Conservation (phyloP, 768 basidiomycete genomes). For the Chiua virens region DNA sequence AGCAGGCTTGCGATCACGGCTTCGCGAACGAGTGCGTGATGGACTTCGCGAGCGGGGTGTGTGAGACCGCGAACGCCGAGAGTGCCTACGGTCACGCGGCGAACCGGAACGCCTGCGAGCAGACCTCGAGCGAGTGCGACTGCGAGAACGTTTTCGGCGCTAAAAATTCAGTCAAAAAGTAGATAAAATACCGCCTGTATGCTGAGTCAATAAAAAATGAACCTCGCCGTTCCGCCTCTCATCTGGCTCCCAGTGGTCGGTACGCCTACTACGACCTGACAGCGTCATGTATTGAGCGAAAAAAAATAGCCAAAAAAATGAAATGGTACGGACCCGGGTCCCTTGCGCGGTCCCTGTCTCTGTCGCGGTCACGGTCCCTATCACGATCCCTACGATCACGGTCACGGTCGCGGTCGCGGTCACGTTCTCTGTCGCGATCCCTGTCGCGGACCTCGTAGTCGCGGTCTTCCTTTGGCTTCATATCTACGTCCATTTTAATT, state of each 20-base stretch:
- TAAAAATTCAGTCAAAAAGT: slow-evolving; percentile 20
- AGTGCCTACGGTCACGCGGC: slow-evolving; percentile 54
- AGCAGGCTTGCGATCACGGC: slow-evolving; percentile 57
- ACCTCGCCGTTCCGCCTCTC: slow-evolving; percentile 74
- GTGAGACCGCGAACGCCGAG: slow-evolving; percentile 60
- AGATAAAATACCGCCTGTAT: neutral
- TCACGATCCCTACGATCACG: slow-evolving; percentile 39
- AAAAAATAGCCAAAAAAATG: neutral
- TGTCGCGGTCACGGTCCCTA: slow-evolving; percentile 37
- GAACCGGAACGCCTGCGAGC: slow-evolving; percentile 64
- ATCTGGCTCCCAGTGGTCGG: slow-evolving; percentile 87
- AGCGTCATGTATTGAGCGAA: neutral
- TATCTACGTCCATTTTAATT: slow-evolving; percentile 71
- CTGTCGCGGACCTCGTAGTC: slow-evolving; percentile 63
- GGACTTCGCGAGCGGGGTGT: slow-evolving; percentile 56
- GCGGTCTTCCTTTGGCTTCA: slow-evolving; percentile 73
- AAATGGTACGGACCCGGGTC: slow-evolving; percentile 50
- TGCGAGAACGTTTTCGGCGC: slow-evolving; percentile 71
- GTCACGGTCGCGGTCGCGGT: slow-evolving; percentile 35
- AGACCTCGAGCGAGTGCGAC: slow-evolving; percentile 66
- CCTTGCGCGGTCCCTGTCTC: slow-evolving; percentile 50
- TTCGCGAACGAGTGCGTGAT: slow-evolving; percentile 50
- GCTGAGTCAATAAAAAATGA: slow-evolving; percentile 23
- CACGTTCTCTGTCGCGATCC: slow-evolving; percentile 44
- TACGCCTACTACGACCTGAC: slow-evolving; percentile 46